Conservation (phyloP, 805 yeast genomes). For the Candida ficus region DNA sequence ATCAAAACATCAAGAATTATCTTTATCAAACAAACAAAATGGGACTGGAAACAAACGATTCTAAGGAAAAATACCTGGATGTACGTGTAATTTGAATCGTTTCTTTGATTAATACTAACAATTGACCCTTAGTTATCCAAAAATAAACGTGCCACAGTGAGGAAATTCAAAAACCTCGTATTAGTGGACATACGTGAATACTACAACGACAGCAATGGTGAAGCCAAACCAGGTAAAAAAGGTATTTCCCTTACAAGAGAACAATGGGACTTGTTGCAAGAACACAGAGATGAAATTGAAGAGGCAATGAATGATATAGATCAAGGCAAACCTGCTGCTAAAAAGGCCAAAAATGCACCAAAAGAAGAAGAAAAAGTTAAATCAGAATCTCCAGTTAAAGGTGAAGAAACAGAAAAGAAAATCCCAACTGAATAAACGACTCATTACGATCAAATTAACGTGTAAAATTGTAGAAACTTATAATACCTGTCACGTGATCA, state of each 20-base stretch:
- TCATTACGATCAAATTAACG: too few species aligned
- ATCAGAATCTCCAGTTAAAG: constrained; percentile 17
- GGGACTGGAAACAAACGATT: constrained; percentile 4
- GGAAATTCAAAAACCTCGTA: constrained; percentile 59
- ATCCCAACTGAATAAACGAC: constrained; percentile 16
- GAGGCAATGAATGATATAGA: constrained; percentile 41
- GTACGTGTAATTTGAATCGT: constrained; percentile 1
- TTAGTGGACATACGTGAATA: constrained; percentile 83
- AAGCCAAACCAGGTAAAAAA: constrained; percentile 76
- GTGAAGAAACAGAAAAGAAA: constrained; percentile 27
- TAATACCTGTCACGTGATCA: too few species aligned
- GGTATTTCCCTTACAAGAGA: constrained; percentile 58
- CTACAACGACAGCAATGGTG: constrained; percentile 53
- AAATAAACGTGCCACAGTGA: constrained; percentile 67
- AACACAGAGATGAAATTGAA: constrained; percentile 40
- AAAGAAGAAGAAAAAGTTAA: constrained; percentile 25
- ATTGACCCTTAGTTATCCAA: constrained; percentile 38
- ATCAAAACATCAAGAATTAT: too few species aligned
- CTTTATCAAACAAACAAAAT: not conserved
- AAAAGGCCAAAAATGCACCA: constrained; percentile 18
- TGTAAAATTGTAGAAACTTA: too few species aligned
- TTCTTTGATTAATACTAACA: not conserved
- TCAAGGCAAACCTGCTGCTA: constrained; percentile 22
- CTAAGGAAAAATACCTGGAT: constrained; percentile 7
- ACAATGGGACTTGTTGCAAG: constrained; percentile 46